Conservation (phyloP, 139 green algal species). For the Mesotaenium endlicherianum region DNA sequence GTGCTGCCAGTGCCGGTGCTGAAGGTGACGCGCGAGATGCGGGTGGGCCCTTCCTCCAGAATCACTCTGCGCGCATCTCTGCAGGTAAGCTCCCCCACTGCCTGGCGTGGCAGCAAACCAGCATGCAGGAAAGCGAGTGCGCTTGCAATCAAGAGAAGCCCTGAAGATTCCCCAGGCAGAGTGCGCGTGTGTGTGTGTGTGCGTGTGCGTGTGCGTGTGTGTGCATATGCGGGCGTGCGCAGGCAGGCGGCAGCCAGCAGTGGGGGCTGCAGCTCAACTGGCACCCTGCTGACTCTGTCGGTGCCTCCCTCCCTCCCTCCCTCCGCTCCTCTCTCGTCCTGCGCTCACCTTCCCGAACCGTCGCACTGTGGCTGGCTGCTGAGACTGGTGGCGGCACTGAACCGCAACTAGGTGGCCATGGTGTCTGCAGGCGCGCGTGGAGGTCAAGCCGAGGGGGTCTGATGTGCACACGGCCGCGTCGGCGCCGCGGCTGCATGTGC, state of each 20-base stretch:
- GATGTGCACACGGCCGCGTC: background rate
- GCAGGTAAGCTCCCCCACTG: too few relatives aligned
- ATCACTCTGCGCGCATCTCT: too few relatives aligned
- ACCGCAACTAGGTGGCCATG: background rate
- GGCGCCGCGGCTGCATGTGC: background rate
- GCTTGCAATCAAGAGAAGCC: background rate
- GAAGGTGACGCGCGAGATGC: too few relatives aligned
- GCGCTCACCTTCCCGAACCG: background rate
- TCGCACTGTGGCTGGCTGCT: background rate
- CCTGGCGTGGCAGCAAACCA: background rate
- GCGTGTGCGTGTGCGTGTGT: background rate
- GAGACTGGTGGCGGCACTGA: background rate
- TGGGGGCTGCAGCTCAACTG: conserved; percentile 30
- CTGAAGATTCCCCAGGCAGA: background rate
- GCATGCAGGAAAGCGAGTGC: background rate
- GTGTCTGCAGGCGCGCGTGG: background rate
- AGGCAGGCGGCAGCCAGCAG: background rate
- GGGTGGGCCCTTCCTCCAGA: too few relatives aligned
- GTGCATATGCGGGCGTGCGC: background rate
- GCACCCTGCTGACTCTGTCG: conserved; percentile 21
- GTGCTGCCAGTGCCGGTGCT: too few relatives aligned
- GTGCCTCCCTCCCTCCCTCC: background rate
- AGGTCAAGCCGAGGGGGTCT: background rate
- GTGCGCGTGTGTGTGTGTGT: background rate
- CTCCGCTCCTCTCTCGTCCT: background rate